Base-by-base conservation (phyloP, 176 grass and related monocot species). In the Ensete glaucum region DNA sequence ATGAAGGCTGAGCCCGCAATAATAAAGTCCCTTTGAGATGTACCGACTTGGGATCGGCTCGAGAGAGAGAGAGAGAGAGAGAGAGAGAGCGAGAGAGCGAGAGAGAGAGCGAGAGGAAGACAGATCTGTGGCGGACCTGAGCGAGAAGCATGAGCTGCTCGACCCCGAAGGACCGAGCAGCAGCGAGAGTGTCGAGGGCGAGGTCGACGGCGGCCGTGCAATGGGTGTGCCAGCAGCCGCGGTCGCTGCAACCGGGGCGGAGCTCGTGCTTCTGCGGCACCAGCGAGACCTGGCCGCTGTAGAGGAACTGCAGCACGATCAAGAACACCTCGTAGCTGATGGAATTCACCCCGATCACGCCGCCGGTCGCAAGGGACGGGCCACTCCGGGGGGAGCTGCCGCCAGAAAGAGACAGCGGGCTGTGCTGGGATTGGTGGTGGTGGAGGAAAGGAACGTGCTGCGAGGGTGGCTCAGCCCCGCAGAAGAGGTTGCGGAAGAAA, bases 241-340 rank as follows among this genome's bases (percentile, higher is more conserved):
- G 72, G 62, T 87, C 85, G 48, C 76, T 56, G 74, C 86, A 88
- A 9, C 73, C 73, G 21, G 73, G 73, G 0, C 82, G 73, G 1
- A 91, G 88, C 68, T 92, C 96, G 77, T 92, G 92, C 81, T 91
- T 94, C 48, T 88, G 96, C 9, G 96, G 87, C 23, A 88, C 76
- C 12, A 99, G 82, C 0, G 96, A 99, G 2, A 88, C 96, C 86
- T 99, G 96, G 11, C 96, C 91, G 73, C 96, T 99, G 91, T 99
- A 99, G 5, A 99, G 86, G 70, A 95, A 99, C 88, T 99, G 96
- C n/a, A 99, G 88, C 86, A 99, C 79, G 0, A 99, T 86, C 50
- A 99, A 79, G 7, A 99, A 88, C 25, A 95, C 96, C 86, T 99
- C 96, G 77, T 99, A 99, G 8, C 96, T 83, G 81, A 99, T 88